A percentile compares a stretch with the other conserved stretches of the same genome.
These are phyloP conservation scores for Candida xiaguanensis DNA, from an alignment of 805 yeast species.

Conservation along the genomic window DNA sequence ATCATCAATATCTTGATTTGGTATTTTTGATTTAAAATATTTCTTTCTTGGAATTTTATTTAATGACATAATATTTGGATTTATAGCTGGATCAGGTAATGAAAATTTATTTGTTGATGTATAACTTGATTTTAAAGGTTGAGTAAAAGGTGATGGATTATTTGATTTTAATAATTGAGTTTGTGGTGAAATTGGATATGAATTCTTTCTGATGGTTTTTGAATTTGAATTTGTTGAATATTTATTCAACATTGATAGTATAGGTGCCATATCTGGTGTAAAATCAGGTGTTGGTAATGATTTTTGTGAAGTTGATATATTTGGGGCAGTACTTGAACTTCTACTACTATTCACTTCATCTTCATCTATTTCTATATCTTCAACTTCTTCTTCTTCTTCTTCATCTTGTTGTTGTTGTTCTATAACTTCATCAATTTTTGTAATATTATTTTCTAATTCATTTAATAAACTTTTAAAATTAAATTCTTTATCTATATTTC, in stretches of 20 bases:
- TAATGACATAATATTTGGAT: constrained; percentile 13
- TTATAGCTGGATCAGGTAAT: constrained; percentile 40
- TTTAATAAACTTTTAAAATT: constrained; percentile 38
- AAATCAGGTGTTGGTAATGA: constrained; percentile 31
- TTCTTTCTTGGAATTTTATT: constrained; percentile 26
- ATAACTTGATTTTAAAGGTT: constrained; percentile 19
- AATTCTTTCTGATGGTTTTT: constrained; percentile 9
- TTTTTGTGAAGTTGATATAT: neutral
- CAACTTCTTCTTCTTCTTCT: constrained; percentile 8
- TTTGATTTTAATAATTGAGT: constrained; percentile 13
- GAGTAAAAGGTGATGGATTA: constrained; percentile 22
- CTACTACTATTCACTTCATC: constrained; percentile 2
- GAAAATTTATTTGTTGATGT: constrained; percentile 17
- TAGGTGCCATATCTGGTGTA: constrained; percentile 36
- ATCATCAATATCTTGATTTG: constrained; percentile 16
- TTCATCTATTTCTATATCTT: constrained; percentile 9
- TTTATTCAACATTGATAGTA: constrained; percentile 26
- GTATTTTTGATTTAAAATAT: constrained; percentile 27
- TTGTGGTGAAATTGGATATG: constrained; percentile 20
- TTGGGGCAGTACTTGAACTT: constrained; percentile 5
- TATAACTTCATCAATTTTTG: constrained; percentile 4
- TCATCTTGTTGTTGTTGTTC: constrained; percentile 8
- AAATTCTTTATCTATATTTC: constrained; percentile 57
- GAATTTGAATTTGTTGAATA: constrained; percentile 9
- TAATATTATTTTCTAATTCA: constrained; percentile 5